Percentiles rank a stretch among this genome's conserved stretches.
Evolutionary conservation across 1,284 basidiomycete species (phyloP).

Genomic region (Leccinum olivaceoglutinosum): DNA sequence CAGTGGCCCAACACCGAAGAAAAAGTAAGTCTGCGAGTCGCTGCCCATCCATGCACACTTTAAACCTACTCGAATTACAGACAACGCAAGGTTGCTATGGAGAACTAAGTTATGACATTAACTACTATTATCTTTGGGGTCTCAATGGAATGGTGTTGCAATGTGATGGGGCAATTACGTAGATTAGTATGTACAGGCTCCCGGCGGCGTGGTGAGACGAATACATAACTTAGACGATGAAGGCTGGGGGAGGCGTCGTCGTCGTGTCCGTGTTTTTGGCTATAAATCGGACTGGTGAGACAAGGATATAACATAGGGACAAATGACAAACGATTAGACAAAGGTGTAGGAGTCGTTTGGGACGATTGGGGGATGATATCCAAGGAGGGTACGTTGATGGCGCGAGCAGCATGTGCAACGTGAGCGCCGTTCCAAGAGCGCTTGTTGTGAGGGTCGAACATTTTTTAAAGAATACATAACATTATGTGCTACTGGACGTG

Average conservation of each 20-base stretch:
- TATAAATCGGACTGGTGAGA: slow-evolving; percentile 4
- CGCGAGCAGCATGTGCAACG: not conserved
- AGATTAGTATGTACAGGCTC: too few species aligned
- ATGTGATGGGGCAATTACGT: too few species aligned
- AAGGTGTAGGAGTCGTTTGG: not conserved
- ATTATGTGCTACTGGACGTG: too few species aligned
- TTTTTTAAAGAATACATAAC: slow-evolving; percentile 4
- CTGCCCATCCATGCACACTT: too few species aligned
- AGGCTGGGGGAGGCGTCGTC: not conserved
- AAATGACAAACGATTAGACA: slow-evolving; percentile 1
- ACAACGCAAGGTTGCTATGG: too few species aligned
- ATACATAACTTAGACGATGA: not conserved
- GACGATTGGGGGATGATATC: not conserved
- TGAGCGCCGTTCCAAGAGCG: slow-evolving; percentile 8
- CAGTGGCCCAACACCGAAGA: too few species aligned
- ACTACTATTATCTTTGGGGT: too few species aligned
- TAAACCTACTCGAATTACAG: too few species aligned
- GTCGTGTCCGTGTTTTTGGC: not conserved
- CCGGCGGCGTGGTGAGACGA: too few species aligned
- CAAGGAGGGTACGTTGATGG: not conserved
- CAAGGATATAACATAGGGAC: not conserved
- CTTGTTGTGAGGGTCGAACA: slow-evolving; percentile 14
- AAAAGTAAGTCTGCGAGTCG: too few species aligned
- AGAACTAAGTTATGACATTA: too few species aligned
- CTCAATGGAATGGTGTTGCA: too few species aligned